Percentiles rank a stretch among this genome's conserved stretches.
phyloP scores from a whole-genome alignment of 176 grass and related monocot species.

The Otatea glauca region DNA sequence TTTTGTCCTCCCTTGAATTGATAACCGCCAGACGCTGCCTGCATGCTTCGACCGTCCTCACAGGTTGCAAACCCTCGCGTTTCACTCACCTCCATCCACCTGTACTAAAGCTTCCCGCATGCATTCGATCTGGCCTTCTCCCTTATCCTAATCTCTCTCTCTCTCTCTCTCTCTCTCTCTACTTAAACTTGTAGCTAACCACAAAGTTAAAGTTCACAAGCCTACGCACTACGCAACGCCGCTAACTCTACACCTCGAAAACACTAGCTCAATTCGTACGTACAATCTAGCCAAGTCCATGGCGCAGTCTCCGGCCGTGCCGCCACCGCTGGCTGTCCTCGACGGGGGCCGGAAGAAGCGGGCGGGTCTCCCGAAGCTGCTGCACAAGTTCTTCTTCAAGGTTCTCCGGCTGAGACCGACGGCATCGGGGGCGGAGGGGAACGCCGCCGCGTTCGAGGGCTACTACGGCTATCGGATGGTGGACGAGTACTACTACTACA shows the following conservation, averaged over 20 bases:
- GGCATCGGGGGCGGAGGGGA: background rate
- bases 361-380: constrained; percentile 51
- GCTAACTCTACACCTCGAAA: background rate
- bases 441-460: constrained; percentile 13
- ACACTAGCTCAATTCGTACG: background rate
- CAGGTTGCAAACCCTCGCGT: background rate
- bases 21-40: background rate
- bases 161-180: no score
- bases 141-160: constrained; percentile 42
- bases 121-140: background rate
- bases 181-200: background rate
- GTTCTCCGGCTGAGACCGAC: constrained; percentile 46
- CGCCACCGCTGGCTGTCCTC: constrained; percentile 20
- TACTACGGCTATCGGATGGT: constrained; percentile 37
- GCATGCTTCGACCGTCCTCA: background rate
- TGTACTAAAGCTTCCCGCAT: constrained; percentile 52
- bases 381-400: constrained; percentile 61
- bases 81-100: constrained; percentile 15
- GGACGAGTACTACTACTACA: constrained; percentile 56
- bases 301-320: constrained; percentile 42
- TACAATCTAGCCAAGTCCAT: background rate
- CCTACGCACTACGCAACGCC: background rate
- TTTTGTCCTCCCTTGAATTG: background rate
- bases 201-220: background rate
- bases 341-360: constrained; percentile 36